Base-by-base conservation (phyloP, 2,329 filamentous ascomycete species). In the Byssochlamys sp. region DNA sequence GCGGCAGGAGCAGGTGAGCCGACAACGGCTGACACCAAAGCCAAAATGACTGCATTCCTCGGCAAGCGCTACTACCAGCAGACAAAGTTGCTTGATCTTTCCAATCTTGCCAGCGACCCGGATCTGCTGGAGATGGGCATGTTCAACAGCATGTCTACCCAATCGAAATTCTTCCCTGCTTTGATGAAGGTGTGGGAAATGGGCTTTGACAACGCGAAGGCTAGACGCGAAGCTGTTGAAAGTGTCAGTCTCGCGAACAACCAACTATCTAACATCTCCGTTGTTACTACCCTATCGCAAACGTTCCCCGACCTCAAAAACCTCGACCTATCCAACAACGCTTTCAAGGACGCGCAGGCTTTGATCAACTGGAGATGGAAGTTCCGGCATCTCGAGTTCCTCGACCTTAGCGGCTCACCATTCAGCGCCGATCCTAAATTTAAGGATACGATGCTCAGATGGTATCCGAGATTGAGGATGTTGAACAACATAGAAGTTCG, bases 131-230 rank as follows among this genome's bases (percentile, higher is more conserved):
- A 82, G 49, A 85, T 91, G 73, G 89, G 89, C 39, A 88, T 92
- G 66, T 91, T 95, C 69, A 82, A 84, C 60, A 84, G 78, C 59
- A 83, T 81, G 58, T 84, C 86, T 2, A 86, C 85, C 1, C 85
- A 88, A 52, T 83, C 88, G 61, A 99, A 96, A 71, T 89, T 96
- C 61, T 96, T 97, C 75, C 89, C 89, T 55, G 92, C 89, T 1
- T 80, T 97, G 60, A 95, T 97, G 89, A 85, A 84, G 59, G 85
- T 96, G 52, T 91, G 89, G 70, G 86, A 95, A 55, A 78, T 84
- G 60, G 81, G 87, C 19, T 95, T 96, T 76, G 85, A 87, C 63
- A 86, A 82, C 1, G 69, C 81, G 11, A 79, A 86, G 59, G 85
- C 87, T 54, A 91, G 91, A 71, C 82, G 85, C 54, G 86, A 91